Evolutionary conservation across 768 basidiomycete genomes (phyloP).

Genomic region (Albatrellus ellisii): DNA sequence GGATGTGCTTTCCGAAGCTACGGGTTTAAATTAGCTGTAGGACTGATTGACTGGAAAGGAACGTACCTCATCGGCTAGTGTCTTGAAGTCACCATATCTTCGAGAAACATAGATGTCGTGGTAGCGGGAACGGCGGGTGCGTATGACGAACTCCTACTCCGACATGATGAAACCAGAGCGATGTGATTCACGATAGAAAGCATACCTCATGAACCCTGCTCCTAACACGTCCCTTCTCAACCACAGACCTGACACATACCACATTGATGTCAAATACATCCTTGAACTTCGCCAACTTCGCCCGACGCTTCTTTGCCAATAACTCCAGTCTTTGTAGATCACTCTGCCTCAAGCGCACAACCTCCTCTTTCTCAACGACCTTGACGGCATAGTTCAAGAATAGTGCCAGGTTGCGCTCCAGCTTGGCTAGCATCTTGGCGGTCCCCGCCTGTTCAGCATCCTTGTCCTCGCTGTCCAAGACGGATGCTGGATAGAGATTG

Average conservation of each 20-base stretch:
- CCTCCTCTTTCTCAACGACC: slow-evolving; percentile 73
- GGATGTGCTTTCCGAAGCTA: slow-evolving; percentile 84
- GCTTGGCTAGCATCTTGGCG: slow-evolving; percentile 56
- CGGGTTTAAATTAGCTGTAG: slow-evolving; percentile 10
- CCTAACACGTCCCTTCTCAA: slow-evolving; percentile 76
- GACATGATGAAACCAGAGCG: background rate
- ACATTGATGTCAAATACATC: slow-evolving; percentile 84
- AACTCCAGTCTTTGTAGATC: slow-evolving; percentile 73
- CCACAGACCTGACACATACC: slow-evolving; percentile 71
- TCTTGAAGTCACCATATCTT: slow-evolving; percentile 90
- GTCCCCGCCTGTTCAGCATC: slow-evolving; percentile 34
- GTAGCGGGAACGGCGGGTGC: slow-evolving; percentile 61
- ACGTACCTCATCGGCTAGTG: slow-evolving; percentile 68
- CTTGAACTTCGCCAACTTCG: slow-evolving; percentile 30
- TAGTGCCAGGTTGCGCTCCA: slow-evolving; percentile 76
- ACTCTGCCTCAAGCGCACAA: slow-evolving; percentile 76
- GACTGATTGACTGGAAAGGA: background rate
- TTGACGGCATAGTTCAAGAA: slow-evolving; percentile 77
- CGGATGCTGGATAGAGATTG: slow-evolving; percentile 52
- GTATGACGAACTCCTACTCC: slow-evolving; percentile 83
- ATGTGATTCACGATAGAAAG: slow-evolving; percentile 10
- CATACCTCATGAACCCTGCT: slow-evolving; percentile 79
- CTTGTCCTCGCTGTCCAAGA: slow-evolving; percentile 41
- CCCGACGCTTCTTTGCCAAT: slow-evolving; percentile 50
- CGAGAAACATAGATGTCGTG: slow-evolving; percentile 82